Conservation (phyloP, 192 early-diverging fungal genomes). For the Podila epigama region DNA sequence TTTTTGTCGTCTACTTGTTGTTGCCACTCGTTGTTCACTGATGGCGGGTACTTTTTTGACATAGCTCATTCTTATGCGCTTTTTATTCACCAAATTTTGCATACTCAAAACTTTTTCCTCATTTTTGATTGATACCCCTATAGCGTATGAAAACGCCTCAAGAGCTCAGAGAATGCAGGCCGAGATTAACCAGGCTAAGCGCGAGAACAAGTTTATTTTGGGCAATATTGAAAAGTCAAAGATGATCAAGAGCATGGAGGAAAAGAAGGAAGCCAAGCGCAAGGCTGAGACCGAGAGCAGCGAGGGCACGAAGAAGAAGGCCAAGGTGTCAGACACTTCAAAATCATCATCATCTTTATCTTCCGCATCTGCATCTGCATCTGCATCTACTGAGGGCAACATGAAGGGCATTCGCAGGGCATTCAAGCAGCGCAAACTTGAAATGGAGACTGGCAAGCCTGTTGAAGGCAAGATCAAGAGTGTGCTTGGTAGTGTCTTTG, state of each 20-base stretch:
- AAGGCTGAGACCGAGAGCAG: slow-evolving; percentile 34
- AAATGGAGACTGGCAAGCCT: slow-evolving; percentile 16
- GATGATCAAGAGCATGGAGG: slow-evolving; percentile 84
- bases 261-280: slow-evolving; percentile 65
- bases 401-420: slow-evolving; percentile 53
- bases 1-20: neutral
- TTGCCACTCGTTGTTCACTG: neutral
- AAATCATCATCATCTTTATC: neutral
- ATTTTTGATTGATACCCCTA: neutral
- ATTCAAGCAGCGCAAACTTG: slow-evolving; percentile 74
- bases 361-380: neutral
- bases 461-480: slow-evolving; percentile 52
- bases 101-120: neutral
- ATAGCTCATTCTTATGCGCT: too few relatives aligned
- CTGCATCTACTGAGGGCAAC: neutral
- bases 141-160: slow-evolving; percentile 76
- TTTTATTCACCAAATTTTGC: neutral
- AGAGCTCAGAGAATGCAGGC: slow-evolving; percentile 81
- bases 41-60: too few relatives aligned
- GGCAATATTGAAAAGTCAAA: slow-evolving; percentile 89
- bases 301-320: slow-evolving; percentile 3
- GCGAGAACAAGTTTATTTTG: slow-evolving; percentile 88
- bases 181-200: slow-evolving; percentile 84
- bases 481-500: slow-evolving; percentile 65
- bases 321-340: slow-evolving; percentile 2